Evolutionary conservation across 164 flowering plant species (phyloP).

Genomic region (Liquidambar formosana): DNA sequence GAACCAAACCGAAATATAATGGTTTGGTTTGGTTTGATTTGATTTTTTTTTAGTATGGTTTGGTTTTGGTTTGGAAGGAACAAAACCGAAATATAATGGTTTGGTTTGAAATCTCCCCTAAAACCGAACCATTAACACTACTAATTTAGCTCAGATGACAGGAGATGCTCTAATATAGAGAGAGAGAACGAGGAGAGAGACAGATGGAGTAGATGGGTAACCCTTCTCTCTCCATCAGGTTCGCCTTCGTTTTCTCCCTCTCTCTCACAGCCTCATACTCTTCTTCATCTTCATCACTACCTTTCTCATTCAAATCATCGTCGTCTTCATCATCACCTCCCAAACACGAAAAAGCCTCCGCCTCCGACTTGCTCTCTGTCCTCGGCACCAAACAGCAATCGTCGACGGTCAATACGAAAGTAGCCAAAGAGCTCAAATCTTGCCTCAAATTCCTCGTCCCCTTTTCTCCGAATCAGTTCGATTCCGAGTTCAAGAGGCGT

Average conservation of each 20-base stretch:
- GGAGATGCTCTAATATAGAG: too few species aligned
- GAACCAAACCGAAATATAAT: too few species aligned
- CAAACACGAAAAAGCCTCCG: constrained; percentile 34
- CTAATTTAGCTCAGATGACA: too few species aligned
- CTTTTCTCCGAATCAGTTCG: constrained; percentile 26
- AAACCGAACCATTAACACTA: too few species aligned
- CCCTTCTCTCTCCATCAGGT: constrained; percentile 26
- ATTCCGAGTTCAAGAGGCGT: not conserved
- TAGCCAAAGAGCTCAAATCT: constrained; percentile 53
- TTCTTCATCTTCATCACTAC: constrained; percentile 14
- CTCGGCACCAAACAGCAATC: constrained; percentile 64
- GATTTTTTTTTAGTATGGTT: too few species aligned
- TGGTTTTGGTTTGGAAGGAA: too few species aligned
- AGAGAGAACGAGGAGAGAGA: not conserved
- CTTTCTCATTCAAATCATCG: constrained; percentile 2
- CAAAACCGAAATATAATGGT: too few species aligned
- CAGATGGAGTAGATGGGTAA: constrained; percentile 18
- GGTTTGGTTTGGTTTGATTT: too few species aligned
- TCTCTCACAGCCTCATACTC: constrained; percentile 38
- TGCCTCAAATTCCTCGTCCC: constrained; percentile 91
- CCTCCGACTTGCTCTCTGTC: constrained; percentile 62
- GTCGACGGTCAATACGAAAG: constrained; percentile 35
- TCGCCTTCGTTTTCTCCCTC: constrained; percentile 53
- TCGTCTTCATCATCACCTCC: constrained; percentile 13
- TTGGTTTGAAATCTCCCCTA: too few species aligned